Percentiles rank a stretch among this genome's conserved stretches.
phyloP scores from a whole-genome alignment of 2,329 filamentous ascomycete species.

The Coniochaeta ligniaria region DNA sequence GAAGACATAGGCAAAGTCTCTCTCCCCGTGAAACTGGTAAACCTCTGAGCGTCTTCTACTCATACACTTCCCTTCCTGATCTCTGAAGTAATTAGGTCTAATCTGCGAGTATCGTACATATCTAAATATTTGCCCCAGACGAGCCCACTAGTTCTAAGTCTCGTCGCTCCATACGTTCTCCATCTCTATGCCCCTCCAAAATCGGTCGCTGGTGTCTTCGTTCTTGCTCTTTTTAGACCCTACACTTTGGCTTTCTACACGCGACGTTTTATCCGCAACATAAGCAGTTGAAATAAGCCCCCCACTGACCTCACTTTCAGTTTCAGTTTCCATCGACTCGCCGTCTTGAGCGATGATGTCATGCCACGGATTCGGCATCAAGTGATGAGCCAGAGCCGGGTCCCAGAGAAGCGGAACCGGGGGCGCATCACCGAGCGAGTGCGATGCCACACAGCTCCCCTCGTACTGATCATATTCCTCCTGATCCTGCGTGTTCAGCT shows the following conservation, averaged over 20 bases:
- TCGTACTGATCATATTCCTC: background rate
- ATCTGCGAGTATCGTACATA: no score
- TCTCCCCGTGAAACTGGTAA: no score
- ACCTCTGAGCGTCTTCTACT: no score
- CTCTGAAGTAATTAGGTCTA: no score
- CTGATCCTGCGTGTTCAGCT: background rate
- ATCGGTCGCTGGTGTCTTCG: background rate
- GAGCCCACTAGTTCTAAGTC: background rate
- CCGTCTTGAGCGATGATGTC: background rate
- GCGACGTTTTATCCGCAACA: background rate
- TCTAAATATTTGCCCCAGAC: background rate
- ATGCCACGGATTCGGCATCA: background rate
- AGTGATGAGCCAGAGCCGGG: background rate
- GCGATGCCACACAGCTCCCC: background rate
- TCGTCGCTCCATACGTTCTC: background rate
- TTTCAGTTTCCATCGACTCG: background rate
- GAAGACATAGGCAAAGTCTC: no score
- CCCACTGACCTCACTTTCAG: background rate
- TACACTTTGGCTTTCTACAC: background rate
- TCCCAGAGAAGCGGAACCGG: background rate
- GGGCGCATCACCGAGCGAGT: background rate
- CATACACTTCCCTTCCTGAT: no score
- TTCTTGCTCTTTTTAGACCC: background rate
- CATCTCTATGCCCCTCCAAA: background rate
- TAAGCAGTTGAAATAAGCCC: background rate